Percentiles rank a stretch among this genome's conserved stretches.
Conservation (phyloP, 495 filamentous ascomycete genomes). For the Geoglossum glabrum region DNA sequence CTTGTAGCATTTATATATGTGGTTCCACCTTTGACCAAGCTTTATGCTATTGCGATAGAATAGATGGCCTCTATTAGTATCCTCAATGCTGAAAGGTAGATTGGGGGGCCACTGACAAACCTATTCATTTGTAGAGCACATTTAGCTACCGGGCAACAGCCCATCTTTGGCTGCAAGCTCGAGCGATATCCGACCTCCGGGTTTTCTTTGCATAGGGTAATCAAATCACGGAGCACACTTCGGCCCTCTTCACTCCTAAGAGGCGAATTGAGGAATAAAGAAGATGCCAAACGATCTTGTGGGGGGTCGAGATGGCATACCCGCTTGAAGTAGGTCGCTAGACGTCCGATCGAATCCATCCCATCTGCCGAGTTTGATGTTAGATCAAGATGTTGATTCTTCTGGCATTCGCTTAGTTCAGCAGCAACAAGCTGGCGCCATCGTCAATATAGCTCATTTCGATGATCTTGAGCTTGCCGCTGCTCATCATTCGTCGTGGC, state of each 20-base stretch:
- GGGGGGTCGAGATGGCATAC: not conserved
- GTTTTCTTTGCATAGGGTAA: not conserved
- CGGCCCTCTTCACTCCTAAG: not conserved
- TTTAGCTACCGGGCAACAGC: not conserved
- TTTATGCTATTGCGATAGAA: not conserved
- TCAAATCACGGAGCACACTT: not conserved
- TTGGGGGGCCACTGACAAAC: not conserved
- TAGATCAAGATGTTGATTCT: constrained; percentile 6
- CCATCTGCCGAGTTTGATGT: constrained; percentile 6
- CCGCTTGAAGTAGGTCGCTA: not conserved
- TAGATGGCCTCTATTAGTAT: not conserved
- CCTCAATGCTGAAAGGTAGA: not conserved
- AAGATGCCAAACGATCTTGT: not conserved
- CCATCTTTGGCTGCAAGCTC: not conserved
- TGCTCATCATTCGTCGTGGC: constrained; percentile 5
- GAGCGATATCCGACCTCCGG: not conserved
- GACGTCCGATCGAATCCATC: constrained; percentile 1
- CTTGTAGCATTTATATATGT: not conserved
- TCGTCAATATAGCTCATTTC: constrained; percentile 6
- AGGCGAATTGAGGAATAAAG: not conserved
- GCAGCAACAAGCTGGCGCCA: constrained; percentile 5
- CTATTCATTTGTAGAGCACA: not conserved
- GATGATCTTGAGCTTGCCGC: constrained; percentile 5
- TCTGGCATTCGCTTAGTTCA: constrained; percentile 6
- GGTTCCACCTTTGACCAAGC: not conserved